A percentile compares a stretch with the other conserved stretches of the same genome.
These are phyloP conservation scores for Bombardia bombarda DNA, from an alignment of 495 filamentous ascomycete genomes.

Conservation along the genomic window DNA sequence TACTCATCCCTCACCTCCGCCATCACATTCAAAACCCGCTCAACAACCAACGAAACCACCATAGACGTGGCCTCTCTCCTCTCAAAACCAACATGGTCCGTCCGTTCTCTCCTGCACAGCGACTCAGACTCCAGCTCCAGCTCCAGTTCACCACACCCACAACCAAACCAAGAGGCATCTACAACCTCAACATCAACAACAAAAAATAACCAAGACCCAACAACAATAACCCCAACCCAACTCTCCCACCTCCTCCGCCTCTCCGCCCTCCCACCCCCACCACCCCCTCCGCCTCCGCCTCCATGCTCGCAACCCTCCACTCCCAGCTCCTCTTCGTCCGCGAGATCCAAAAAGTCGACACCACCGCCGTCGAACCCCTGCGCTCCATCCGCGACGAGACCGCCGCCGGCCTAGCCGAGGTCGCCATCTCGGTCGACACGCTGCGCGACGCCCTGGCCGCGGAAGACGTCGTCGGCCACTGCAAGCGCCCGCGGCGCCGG, in stretches of 20 bases:
- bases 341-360: constrained; percentile 74
- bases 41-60: constrained; percentile 1
- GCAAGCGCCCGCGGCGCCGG: constrained; percentile 34
- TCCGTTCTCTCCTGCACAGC: constrained; percentile 66
- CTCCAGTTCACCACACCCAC: too few species aligned
- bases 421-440: constrained; percentile 32
- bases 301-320: constrained; percentile 64
- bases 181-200: constrained; percentile 23
- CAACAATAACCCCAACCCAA: constrained; percentile 32
- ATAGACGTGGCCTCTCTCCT: constrained; percentile 40
- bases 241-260: constrained; percentile 84
- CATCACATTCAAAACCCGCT: constrained; percentile 3
- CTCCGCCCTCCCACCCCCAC: constrained; percentile 75
- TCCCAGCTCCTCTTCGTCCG: constrained; percentile 86
- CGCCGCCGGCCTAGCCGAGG: constrained; percentile 28
- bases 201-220: constrained; percentile 7
- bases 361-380: constrained; percentile 60
- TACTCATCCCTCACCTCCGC: constrained; percentile 5
- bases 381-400: constrained; percentile 79
- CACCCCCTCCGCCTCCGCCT: constrained; percentile 43
- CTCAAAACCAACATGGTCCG: constrained; percentile 74
- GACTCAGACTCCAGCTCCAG: too few species aligned
- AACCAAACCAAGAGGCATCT: too few species aligned
- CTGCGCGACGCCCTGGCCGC: constrained; percentile 27
- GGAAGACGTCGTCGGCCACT: constrained; percentile 38